Conservation (phyloP, 345 rosid genomes). For the Acer yangbiense region DNA sequence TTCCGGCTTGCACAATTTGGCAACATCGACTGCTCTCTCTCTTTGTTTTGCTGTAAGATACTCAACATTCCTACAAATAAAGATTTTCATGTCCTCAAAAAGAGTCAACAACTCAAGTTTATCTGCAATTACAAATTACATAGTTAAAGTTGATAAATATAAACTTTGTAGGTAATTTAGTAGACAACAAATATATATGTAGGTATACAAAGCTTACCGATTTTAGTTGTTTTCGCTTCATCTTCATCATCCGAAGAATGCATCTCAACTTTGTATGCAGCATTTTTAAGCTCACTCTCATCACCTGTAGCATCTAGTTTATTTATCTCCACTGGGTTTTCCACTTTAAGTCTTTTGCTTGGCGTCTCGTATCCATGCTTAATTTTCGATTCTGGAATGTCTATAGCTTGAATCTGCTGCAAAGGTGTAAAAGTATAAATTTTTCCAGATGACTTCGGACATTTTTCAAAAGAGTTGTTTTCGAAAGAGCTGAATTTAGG, state of each 20-base stretch:
- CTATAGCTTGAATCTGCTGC: too few species aligned
- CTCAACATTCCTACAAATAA: too few species aligned
- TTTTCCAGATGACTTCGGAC: too few species aligned
- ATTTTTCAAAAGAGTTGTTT: too few species aligned
- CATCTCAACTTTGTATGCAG: not conserved
- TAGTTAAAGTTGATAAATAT: not conserved
- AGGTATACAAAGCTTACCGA: not conserved
- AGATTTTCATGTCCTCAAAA: too few species aligned
- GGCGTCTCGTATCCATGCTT: not conserved
- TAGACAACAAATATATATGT: too few species aligned
- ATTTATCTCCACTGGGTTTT: conserved; percentile 4
- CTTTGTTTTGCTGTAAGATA: not conserved
- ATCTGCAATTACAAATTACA: not conserved
- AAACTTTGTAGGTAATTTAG: too few species aligned
- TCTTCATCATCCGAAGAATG: not conserved
- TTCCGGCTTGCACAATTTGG: not conserved
- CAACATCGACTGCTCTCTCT: not conserved
- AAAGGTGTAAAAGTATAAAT: too few species aligned
- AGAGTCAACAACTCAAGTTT: not conserved
- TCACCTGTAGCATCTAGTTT: not conserved
- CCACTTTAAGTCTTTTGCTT: conserved; percentile 16
- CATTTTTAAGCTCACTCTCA: not conserved
- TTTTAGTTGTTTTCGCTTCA: not conserved
- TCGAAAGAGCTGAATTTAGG: not conserved
- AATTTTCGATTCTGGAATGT: too few species aligned